phyloP scores from a whole-genome alignment of 768 basidiomycete species.

The Mycena crocata region DNA sequence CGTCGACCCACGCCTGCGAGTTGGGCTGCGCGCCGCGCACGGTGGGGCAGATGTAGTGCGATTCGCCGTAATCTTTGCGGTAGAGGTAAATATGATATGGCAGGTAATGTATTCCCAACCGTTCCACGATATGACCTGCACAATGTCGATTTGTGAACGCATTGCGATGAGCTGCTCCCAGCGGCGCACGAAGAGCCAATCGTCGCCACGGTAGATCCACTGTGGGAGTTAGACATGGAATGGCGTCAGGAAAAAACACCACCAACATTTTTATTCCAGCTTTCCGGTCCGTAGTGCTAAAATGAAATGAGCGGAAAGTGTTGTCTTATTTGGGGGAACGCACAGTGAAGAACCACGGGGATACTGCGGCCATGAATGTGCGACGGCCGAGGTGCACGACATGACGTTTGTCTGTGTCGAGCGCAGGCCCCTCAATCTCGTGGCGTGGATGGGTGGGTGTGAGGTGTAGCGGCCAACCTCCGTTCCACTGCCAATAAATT shows the following conservation, averaged over 20 bases:
- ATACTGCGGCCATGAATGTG: constrained; percentile 50
- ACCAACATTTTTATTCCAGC: constrained; percentile 57
- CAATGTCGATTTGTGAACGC: constrained; percentile 50
- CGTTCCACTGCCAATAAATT: constrained; percentile 53
- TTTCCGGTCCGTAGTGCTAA: constrained; percentile 56
- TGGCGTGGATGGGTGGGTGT: constrained; percentile 31
- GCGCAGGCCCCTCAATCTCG: constrained; percentile 36
- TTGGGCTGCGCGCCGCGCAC: constrained; percentile 54
- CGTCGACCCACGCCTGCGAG: constrained; percentile 54
- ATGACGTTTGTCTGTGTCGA: constrained; percentile 39
- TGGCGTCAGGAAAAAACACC: not conserved
- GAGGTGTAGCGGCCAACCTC: constrained; percentile 51
- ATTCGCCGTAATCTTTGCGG: constrained; percentile 49
- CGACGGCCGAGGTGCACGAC: constrained; percentile 27
- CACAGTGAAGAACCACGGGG: constrained; percentile 68
- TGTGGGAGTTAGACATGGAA: not conserved
- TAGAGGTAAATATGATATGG: not conserved
- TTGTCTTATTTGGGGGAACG: not conserved
- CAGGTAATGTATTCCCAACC: constrained; percentile 37
- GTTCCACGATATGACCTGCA: constrained; percentile 70
- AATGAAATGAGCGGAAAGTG: not conserved
- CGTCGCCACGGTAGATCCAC: constrained; percentile 63
- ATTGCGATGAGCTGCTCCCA: constrained; percentile 65
- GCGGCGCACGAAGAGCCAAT: constrained; percentile 62
- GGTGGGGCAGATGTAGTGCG: constrained; percentile 61